phyloP scores from a whole-genome alignment of 2,329 filamentous ascomycete species.

The Talaromyces albobiverticillius region DNA sequence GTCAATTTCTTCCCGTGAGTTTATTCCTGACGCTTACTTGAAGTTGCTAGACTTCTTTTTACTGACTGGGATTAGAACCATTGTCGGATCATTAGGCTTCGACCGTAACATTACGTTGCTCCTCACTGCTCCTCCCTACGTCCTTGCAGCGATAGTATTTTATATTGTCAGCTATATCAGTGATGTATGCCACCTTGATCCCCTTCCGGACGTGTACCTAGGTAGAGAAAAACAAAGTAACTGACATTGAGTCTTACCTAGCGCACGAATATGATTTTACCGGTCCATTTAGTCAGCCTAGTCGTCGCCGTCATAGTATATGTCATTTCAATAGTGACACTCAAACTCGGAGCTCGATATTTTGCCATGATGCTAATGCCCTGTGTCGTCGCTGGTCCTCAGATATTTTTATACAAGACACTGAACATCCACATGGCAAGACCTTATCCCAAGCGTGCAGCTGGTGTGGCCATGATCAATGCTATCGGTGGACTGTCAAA shows the following conservation, averaged over 20 bases:
- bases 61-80: neutral
- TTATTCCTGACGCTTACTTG: no score
- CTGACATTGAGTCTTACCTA: conserved; percentile 35
- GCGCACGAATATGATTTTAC: conserved; percentile 4
- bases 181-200: neutral
- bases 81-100: conserved; percentile 34
- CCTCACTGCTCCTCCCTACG: conserved; percentile 48
- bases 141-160: conserved; percentile 39
- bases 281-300: neutral
- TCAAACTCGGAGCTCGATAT: conserved; percentile 19
- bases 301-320: neutral
- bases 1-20: conserved; percentile 31
- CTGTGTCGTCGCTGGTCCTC: conserved; percentile 21
- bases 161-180: conserved; percentile 17
- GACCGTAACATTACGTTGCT: conserved; percentile 47
- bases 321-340: conserved; percentile 29
- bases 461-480: conserved; percentile 37
- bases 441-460: conserved; percentile 38
- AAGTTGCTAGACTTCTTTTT: no score
- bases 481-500: conserved; percentile 22
- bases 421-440: conserved; percentile 33
- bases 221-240: no score
- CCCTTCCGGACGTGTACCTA: no score
- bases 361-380: conserved; percentile 22
- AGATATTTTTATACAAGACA: conserved; percentile 38